Evolutionary conservation across 2,329 filamentous ascomycete genomes (phyloP), one percentile per base, ranked within the genome.

Genomic region (Curvularia sp.): DNA sequence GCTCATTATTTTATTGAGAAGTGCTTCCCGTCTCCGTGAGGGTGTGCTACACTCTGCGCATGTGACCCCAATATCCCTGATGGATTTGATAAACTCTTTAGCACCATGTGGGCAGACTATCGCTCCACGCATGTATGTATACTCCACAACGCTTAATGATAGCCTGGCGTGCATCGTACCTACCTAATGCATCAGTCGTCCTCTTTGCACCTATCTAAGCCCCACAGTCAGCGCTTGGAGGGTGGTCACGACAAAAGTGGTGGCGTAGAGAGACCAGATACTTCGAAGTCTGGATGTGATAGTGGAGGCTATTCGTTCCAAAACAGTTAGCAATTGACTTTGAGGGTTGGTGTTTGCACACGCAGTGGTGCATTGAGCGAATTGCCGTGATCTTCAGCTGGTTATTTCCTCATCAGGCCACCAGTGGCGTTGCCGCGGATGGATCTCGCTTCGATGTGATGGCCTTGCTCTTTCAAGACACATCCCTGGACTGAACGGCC

Each of bases 401-500:
- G 20, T 44, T 20, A 5, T 10, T 31, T 43, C 28, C 3, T 47
- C 41, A 26, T 46, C 31, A 49, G 46, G 46, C 46, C 46, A 24
- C 46, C 31, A 22, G 5, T 49, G 2, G 30, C 31, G 20, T n/a
- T 44, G 3, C 7, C 26, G 42, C 42, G 22, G 24, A n/a, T 28
- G 24, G 22, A n/a, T n/a, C 24, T 28, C 24, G 42, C 13, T 53
- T 62, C 46, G 28, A 39, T 53, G 18, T 35, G 42, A 44, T 44
- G n/a, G 42, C 42, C 6, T 13, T 52, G 13, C 13, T 52, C 10
- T 24, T 20, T 5, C 2, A 22, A 12, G 42, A 52, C 35, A 4
- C 35, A 12, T 30, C 48, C 35, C 22, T 28, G 20, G 20, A 24
- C n/a, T 60, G 57, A 52, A 58, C 56, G n/a, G 55, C 57, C 13